Base-by-base conservation (phyloP, 2,329 filamentous ascomycete species). In the Aspergillus tanneri region DNA sequence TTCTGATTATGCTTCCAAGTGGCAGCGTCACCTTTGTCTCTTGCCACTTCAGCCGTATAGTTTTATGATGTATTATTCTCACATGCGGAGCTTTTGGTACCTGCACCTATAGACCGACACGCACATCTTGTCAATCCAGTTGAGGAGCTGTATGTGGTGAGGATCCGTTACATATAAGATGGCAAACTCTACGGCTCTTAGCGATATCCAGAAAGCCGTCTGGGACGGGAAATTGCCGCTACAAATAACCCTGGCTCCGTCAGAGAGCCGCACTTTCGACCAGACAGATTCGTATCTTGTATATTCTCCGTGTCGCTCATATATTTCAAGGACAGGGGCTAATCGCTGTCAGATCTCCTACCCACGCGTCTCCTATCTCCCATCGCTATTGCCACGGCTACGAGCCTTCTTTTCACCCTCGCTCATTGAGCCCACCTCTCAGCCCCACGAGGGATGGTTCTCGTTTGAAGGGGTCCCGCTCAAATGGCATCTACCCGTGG, bases 401-500 rank as follows among this genome's bases (percentile, higher is more conserved):
- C 81, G 82, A 55, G 71, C 75, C 41, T 88, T 87, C 72, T 88
- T 87, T 64, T 60, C 71, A 2, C 57, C 73, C 11, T 76, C 68
- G 21, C 67, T 87, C 28, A 86, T 86, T 57, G 73, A 84, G 54
- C 76, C 82, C 3, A 69, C 76, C 35, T 71, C 78, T 8, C 55
- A 71, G 3, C 62, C 77, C 6, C 72, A 79, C 49, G 71, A 80
- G 35, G 78, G 80, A 16, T 85, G 82, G 80, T 80, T 89, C 54
- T 83, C 81, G 1, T 85, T 83, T 60, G 82, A 88, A 63, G 78
- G 75, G 11, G 84, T 88, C 12, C 80, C 83, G 2, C 66, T 88
- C 54, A 87, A 86, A 72, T 86, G 84, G 83, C 85, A 88, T 61
- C 84, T 86, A 50, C 85, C 86, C 0, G 64, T 86, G 9, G 86